Percentiles rank a stretch among this genome's conserved stretches.
Evolutionary conservation across 2,329 filamentous ascomycete species (phyloP).

Genomic region (Raffaelea ambrosiae): DNA sequence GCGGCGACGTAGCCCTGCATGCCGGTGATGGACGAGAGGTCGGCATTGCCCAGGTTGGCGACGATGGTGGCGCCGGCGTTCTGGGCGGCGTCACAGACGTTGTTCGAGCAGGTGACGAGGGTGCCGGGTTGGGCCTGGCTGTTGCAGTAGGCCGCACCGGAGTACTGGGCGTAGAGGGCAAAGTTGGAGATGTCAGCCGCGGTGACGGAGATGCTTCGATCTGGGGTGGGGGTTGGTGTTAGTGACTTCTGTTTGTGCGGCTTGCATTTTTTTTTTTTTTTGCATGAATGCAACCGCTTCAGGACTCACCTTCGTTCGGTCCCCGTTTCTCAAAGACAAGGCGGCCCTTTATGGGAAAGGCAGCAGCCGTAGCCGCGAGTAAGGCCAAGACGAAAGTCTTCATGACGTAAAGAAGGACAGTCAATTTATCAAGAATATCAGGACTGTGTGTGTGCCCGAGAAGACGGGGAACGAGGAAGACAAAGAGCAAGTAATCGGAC

Average conservation of each 20-base stretch:
- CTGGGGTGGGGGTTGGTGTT: neutral
- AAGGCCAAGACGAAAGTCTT: no score
- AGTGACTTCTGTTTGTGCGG: no score
- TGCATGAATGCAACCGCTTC: no score
- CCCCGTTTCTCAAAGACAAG: no score
- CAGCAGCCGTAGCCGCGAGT: no score
- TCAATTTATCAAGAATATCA: no score
- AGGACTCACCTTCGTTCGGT: no score
- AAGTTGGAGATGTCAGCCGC: constrained; percentile 28
- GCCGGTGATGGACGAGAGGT: constrained; percentile 12
- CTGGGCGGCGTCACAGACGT: constrained; percentile 35
- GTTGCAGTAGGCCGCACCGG: constrained; percentile 47
- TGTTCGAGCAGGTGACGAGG: constrained; percentile 31
- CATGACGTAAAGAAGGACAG: no score
- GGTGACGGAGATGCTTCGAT: constrained; percentile 16
- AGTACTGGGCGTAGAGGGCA: constrained; percentile 41
- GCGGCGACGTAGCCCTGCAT: constrained; percentile 42
- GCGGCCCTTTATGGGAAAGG: no score
- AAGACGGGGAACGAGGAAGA: neutral
- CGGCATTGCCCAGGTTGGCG: constrained; percentile 23
- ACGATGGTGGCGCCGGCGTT: constrained; percentile 33
- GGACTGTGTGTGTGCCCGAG: no score
- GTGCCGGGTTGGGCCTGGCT: constrained; percentile 27
- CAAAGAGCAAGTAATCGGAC: no score
- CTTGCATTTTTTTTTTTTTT: no score